Evolutionary conservation across 129 eudicot genomes (phyloP).

Genomic region (Glebionis coronaria): DNA sequence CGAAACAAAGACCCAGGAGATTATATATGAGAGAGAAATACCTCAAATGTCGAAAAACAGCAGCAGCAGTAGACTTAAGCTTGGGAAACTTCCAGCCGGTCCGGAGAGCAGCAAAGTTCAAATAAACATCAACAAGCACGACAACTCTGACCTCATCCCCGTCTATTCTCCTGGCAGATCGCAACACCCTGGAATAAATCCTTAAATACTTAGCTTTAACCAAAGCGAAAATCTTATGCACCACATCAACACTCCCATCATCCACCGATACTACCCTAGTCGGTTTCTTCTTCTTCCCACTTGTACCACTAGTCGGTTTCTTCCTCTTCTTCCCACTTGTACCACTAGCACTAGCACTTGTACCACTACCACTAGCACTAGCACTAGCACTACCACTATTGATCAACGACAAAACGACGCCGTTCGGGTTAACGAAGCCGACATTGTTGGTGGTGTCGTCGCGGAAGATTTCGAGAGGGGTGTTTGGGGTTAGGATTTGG

Average conservation of each 20-base stretch:
- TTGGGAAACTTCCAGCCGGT: constrained; percentile 65
- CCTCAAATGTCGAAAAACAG: too few species aligned
- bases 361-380: not conserved
- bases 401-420: constrained; percentile 34
- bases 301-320: too few species aligned
- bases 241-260: constrained; percentile 67
- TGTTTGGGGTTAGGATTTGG: constrained; percentile 35
- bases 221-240: constrained; percentile 58
- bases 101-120: constrained; percentile 69
- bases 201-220: constrained; percentile 54
- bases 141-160: constrained; percentile 50
- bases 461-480: constrained; percentile 35
- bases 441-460: constrained; percentile 20
- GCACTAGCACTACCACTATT: constrained; percentile 17
- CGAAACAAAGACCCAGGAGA: too few species aligned
- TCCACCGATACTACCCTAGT: constrained; percentile 58
- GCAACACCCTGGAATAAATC: constrained; percentile 40
- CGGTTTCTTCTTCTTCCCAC: constrained; percentile 61
- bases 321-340: too few species aligned
- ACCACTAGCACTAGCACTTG: not conserved
- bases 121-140: constrained; percentile 79
- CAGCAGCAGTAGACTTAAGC: too few species aligned
- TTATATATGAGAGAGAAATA: too few species aligned
- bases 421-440: constrained; percentile 45
- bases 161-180: not conserved